phyloP scores from a whole-genome alignment of 495 filamentous ascomycete genomes.

The Daldinia concentrica region DNA sequence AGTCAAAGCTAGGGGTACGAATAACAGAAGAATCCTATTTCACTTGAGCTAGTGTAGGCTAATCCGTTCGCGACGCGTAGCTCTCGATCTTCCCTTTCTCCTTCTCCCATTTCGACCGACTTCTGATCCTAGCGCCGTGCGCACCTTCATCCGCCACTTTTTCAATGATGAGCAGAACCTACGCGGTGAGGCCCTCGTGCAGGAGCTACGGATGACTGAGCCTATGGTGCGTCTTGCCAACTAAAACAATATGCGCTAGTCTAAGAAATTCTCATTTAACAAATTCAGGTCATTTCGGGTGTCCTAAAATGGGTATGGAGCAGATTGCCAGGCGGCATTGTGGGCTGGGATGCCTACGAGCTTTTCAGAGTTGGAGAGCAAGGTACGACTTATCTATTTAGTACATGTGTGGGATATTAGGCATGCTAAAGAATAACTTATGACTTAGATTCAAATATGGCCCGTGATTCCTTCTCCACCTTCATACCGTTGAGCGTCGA shows the following conservation, averaged over 20 bases:
- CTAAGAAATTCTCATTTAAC: constrained; percentile 28
- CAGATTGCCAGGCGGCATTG: constrained; percentile 87
- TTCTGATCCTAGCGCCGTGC: constrained; percentile 88
- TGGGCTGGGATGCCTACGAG: constrained; percentile 97
- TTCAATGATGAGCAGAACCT: constrained; percentile 70
- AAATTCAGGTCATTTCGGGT: constrained; percentile 81
- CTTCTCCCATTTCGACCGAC: constrained; percentile 95
- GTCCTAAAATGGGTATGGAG: constrained; percentile 99
- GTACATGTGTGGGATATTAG: constrained; percentile 15
- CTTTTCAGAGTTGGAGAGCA: constrained; percentile 94
- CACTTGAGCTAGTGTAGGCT: constrained; percentile 37
- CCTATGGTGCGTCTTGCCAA: constrained; percentile 74
- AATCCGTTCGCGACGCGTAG: constrained; percentile 59
- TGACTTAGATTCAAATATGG: constrained; percentile 83
- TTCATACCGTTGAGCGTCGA: constrained; percentile 97
- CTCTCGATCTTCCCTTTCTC: constrained; percentile 88
- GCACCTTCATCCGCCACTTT: constrained; percentile 92
- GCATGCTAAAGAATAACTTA: constrained; percentile 23
- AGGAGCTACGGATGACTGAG: constrained; percentile 92
- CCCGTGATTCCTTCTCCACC: constrained; percentile 90
- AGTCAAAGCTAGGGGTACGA: constrained; percentile 91
- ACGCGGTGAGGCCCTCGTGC: constrained; percentile 73
- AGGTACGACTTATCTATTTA: constrained; percentile 62
- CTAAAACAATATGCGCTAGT: constrained; percentile 7
- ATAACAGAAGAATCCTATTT: constrained; percentile 42